These are phyloP conservation scores for Alternaria tenuissima DNA, from an alignment of 2,329 filamentous ascomycete species.

Conservation along the genomic window DNA sequence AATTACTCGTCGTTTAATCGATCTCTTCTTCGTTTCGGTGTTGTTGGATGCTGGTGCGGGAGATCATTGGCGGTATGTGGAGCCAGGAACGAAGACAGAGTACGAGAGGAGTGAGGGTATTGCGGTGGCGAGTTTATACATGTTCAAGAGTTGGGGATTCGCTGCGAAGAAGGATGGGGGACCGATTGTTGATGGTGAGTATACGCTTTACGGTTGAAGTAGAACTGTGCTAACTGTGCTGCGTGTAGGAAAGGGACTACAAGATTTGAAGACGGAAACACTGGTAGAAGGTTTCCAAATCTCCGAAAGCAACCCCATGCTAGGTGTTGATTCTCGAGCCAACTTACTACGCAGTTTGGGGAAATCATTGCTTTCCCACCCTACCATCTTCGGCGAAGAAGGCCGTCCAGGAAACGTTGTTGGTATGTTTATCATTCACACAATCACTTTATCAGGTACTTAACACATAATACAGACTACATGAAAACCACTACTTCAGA, in stretches of 20 bases:
- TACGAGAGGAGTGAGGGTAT: slow-evolving; percentile 88
- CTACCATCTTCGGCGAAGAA: slow-evolving; percentile 79
- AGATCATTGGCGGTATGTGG: slow-evolving; percentile 87
- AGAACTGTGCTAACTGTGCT: background rate
- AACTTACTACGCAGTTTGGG: slow-evolving; percentile 78
- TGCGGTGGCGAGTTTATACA: slow-evolving; percentile 78
- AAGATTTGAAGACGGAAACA: slow-evolving; percentile 73
- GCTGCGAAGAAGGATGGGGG: slow-evolving; percentile 77
- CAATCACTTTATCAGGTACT: background rate
- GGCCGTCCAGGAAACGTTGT: slow-evolving; percentile 91
- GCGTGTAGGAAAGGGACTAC: slow-evolving; percentile 65
- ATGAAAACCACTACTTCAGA: slow-evolving; percentile 30
- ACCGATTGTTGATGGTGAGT: slow-evolving; percentile 74
- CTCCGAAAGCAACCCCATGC: slow-evolving; percentile 72
- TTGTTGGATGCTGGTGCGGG: slow-evolving; percentile 87
- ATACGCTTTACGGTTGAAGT: slow-evolving; percentile 48
- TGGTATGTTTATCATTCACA: slow-evolving; percentile 62
- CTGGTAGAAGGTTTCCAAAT: slow-evolving; percentile 85
- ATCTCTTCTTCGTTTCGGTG: slow-evolving; percentile 81
- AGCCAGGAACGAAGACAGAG: slow-evolving; percentile 78
- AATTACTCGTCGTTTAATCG: slow-evolving; percentile 75
- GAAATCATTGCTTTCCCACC: slow-evolving; percentile 74
- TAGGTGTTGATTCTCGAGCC: slow-evolving; percentile 84
- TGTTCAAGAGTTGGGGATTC: slow-evolving; percentile 86
- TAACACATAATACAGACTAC: slow-evolving; percentile 18